Base-by-base conservation (phyloP, 257 asterid species). In the Solanum etuberosum region DNA sequence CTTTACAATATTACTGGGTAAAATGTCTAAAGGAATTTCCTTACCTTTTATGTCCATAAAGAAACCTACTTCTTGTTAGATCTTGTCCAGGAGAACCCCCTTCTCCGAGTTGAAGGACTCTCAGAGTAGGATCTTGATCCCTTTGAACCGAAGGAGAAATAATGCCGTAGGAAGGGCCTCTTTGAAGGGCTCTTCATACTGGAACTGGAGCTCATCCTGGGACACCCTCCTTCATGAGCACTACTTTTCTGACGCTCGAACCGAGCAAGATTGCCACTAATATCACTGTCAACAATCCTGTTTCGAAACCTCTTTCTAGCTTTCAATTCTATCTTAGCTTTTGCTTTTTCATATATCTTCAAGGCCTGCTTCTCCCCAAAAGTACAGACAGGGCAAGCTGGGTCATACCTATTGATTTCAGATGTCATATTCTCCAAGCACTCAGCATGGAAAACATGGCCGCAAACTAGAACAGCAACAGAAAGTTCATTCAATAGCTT, bases 361-460 rank as follows among this genome's bases (percentile, higher is more conserved):
- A 89, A 90, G 23, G 92, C 88, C 85, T 91, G 95, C 88, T 96
- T 97, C 94, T 92, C 99, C 81, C 99, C 99, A 73, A 88, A 92
- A 68, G 99, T 94, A 90, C 99, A 97, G 85, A 94, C 93, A 0
- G 99, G 99, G 91, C 99, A 97, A 73, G 91, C 89, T 1, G 99
- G 99, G 88, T 97, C 99, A 34, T 90, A 97, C 92, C 93, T 97
- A 84, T 91, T 91, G 84, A 95, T 89, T 59, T 96, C 99, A 83
- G 95, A 89, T 12, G 99, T 96, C 99, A 95, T 92, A 85, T 90
- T 91, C 91, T 97, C 99, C 93, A 97, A 89, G 92, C 99, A 97
- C 85, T 97, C 99, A 21, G 95, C 96, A 88, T 97, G 99, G 92
- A 94, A 96, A 85, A 89, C 99, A 86, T 97, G 99, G 10, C 97